Percentiles rank a stretch among this genome's conserved stretches.
phyloP scores from a whole-genome alignment of 129 eudicot species.

The Artemisia annua region DNA sequence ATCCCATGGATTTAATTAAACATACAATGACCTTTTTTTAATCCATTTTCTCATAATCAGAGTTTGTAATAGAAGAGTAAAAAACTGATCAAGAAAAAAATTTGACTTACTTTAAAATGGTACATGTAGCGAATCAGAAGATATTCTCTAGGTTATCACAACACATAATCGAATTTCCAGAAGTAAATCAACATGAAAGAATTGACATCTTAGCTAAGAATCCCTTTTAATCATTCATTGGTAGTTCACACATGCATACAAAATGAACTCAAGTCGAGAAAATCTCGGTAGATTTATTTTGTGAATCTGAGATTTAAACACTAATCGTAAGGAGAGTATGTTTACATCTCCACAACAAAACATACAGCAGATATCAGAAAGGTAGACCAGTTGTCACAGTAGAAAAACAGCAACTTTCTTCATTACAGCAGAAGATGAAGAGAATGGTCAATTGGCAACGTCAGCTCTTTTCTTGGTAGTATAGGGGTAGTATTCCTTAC shows the following conservation, averaged over 20 bases:
- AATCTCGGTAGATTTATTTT: conserved; percentile 29
- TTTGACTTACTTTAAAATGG: no score
- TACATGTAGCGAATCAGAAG: background rate
- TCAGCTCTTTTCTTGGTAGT: conserved; percentile 78
- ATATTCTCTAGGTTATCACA: background rate
- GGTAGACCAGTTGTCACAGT: conserved; percentile 16
- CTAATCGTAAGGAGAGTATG: conserved; percentile 13
- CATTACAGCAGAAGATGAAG: conserved; percentile 12
- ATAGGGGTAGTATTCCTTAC: conserved; percentile 92
- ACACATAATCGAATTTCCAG: background rate
- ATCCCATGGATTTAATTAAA: background rate
- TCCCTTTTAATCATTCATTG: background rate
- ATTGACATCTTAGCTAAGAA: background rate
- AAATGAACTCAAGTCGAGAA: conserved; percentile 14
- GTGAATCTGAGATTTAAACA: conserved; percentile 16
- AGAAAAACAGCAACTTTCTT: conserved; percentile 17
- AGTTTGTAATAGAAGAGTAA: background rate
- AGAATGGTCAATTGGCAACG: conserved; percentile 39
- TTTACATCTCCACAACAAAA: conserved; percentile 36
- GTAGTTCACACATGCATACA: conserved; percentile 24
- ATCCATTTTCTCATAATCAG: background rate
- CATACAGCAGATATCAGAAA: conserved; percentile 31
- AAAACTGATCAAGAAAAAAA: no score
- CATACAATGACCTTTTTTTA: background rate
- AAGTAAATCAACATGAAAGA: background rate